A percentile compares a stretch with the other conserved stretches of the same genome.
Conservation (phyloP, 306 rosid genomes). For the Citrullus amarus region DNA sequence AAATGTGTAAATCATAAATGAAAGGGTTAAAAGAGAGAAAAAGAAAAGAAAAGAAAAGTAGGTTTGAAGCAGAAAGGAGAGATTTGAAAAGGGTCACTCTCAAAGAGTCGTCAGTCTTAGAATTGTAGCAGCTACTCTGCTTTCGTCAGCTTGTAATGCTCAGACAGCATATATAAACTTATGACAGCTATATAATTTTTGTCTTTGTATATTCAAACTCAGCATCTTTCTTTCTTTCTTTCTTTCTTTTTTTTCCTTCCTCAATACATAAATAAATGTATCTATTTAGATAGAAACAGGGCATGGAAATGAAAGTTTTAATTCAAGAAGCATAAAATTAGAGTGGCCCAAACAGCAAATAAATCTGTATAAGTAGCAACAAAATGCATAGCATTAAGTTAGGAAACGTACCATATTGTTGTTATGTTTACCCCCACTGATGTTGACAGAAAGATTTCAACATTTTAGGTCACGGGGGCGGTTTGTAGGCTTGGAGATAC, state of each 20-base stretch:
- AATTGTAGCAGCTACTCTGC: conserved; percentile 20
- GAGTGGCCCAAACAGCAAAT: not conserved
- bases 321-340: not conserved
- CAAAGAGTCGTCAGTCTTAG: conserved; percentile 15
- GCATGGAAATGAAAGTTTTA: not conserved
- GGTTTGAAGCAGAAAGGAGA: not conserved
- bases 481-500: not conserved
- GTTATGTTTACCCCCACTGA: not conserved
- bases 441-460: conserved; percentile 10
- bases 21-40: not conserved
- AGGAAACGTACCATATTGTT: conserved; percentile 5
- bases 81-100: conserved; percentile 28
- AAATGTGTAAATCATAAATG: not conserved
- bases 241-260: not conserved
- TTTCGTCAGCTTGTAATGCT: conserved; percentile 15
- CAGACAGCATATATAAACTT: conserved; percentile 8
- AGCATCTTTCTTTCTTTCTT: conserved; percentile 3
- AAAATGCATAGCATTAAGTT: conserved; percentile 12
- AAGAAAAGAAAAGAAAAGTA: not conserved
- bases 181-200: conserved; percentile 32
- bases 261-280: not conserved
- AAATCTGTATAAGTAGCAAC: conserved; percentile 6
- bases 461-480: conserved; percentile 14
- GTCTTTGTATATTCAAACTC: conserved; percentile 16
- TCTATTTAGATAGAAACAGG: not conserved